Base-by-base conservation (phyloP, 768 basidiomycete genomes). In the Termitomyces sp. region DNA sequence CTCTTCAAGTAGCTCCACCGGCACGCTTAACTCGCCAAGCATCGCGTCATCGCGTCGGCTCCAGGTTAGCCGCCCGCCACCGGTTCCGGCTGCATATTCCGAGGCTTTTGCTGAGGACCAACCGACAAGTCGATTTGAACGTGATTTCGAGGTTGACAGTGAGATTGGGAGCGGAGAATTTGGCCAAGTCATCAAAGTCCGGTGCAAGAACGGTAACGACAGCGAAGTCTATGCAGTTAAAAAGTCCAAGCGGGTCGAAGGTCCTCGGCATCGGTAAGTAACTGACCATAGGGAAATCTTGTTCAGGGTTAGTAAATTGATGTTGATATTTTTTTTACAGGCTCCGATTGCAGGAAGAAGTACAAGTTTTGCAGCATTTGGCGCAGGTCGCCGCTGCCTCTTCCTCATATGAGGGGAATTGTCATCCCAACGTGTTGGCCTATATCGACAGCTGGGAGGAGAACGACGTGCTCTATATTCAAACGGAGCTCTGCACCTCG, bases 401-500 rank as follows among this genome's bases (percentile, higher is more conserved):
- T 6, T 72, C 70, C 54, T 69, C 68, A n/a, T 72, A 56, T 63
- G 75, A 70, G 31, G 70, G 64, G 28, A 69, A 69, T 53, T 66
- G 76, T 23, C 89, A 93, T 71, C 82, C 89, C 0, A 94, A 97
- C 70, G 86, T 98, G 15, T 79, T 99, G 35, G 81, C 80, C 17
- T 96, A 94, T 65, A 78, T 94, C 58, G 93, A 97, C 72, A 94
- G 92, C 60, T 98, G 97, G 97, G 97, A 99, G 71, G 87, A 97
- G 68, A 83, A 87, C 52, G 86, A 91, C 50, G 80, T 83, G 49
- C 75, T 98, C 26, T 98, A 82, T 72, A 98, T 99, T 64, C 91
- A 87, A 63, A 98, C 97, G 3, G 94, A 96, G 68, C 80, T 99
- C 37, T 98, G 97, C 73, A 89, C 88, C 67, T 81, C 89, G 64